A percentile compares a stretch with the other conserved stretches of the same genome.
Evolutionary conservation across 306 rosid genomes (phyloP).

Genomic region (Begonia fuchsioides): DNA sequence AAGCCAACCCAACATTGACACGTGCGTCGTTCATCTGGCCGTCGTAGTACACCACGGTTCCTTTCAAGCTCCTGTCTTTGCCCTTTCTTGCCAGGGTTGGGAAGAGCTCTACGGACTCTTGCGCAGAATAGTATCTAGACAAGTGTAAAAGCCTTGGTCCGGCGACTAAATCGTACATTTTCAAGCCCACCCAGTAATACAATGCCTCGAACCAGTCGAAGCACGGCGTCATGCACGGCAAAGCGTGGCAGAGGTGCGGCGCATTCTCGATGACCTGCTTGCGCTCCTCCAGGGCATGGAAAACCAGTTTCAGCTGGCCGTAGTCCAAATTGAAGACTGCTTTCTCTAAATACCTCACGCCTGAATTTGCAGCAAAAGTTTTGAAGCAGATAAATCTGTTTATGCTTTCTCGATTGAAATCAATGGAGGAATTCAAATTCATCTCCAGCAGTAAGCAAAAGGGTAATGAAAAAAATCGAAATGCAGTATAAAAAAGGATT

Average conservation of each 20-base stretch:
- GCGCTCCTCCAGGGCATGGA: constrained; percentile 96
- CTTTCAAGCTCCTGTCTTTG: constrained; percentile 49
- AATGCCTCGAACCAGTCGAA: constrained; percentile 85
- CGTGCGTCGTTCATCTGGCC: constrained; percentile 99
- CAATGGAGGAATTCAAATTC: too few relatives aligned
- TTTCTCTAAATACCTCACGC: constrained; percentile 96
- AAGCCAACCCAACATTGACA: constrained; percentile 84
- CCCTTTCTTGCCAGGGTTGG: constrained; percentile 81
- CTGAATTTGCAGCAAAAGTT: constrained; percentile 14
- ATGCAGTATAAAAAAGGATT: too few relatives aligned
- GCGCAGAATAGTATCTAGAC: constrained; percentile 82
- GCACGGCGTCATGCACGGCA: constrained; percentile 99
- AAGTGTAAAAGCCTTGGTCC: constrained; percentile 69
- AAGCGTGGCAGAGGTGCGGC: constrained; percentile 91
- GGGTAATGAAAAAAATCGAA: too few relatives aligned
- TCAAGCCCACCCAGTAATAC: constrained; percentile 89
- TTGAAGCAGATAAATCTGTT: too few relatives aligned
- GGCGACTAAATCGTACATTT: constrained; percentile 91
- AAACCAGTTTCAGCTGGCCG: constrained; percentile 87
- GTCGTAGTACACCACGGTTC: constrained; percentile 92
- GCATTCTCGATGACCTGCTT: constrained; percentile 88
- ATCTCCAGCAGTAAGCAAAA: too few relatives aligned
- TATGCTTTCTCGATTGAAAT: too few relatives aligned
- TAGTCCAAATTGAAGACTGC: constrained; percentile 89
- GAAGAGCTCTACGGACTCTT: constrained; percentile 79